A percentile compares a stretch with the other conserved stretches of the same genome.
phyloP scores from a whole-genome alignment of 169 alveolate genomes.

The Eimeria brunetti region DNA sequence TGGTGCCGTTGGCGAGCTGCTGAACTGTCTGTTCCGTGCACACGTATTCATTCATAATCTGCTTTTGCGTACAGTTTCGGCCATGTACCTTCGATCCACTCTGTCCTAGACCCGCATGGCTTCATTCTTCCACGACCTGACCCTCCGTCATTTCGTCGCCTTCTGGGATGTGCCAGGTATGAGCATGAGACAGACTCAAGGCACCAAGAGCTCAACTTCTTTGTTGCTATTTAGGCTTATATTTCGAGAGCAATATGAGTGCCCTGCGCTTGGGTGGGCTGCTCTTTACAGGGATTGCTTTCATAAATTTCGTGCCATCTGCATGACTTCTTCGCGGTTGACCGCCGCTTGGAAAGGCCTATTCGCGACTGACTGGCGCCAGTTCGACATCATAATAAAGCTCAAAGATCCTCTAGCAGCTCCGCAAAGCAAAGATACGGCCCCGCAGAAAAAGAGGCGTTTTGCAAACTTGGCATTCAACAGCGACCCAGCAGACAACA shows the following conservation, averaged over 20 bases:
- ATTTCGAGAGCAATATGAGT: neutral
- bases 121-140: slow-evolving; percentile 75
- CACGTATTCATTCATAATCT: neutral
- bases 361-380: slow-evolving; percentile 62
- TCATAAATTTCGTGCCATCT: neutral
- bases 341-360: slow-evolving; percentile 27
- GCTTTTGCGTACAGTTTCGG: slow-evolving; percentile 64
- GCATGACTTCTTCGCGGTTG: slow-evolving; percentile 52
- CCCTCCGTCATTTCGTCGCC: slow-evolving; percentile 68
- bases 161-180: slow-evolving; percentile 75
- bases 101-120: slow-evolving; percentile 79
- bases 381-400: slow-evolving; percentile 32
- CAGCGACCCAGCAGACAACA: neutral
- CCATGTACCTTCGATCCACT: slow-evolving; percentile 67
- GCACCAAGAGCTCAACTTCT: too few species aligned
- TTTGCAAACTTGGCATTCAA: slow-evolving; percentile 56
- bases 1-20: neutral
- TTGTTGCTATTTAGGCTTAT: neutral
- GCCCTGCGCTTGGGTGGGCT: neutral
- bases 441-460: slow-evolving; percentile 47
- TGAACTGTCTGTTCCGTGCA: neutral
- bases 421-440: neutral
- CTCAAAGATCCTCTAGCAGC: slow-evolving; percentile 56
- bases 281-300: slow-evolving; percentile 51
- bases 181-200: neutral